Conservation (phyloP, 345 rosid genomes). For the Viola odorata region DNA sequence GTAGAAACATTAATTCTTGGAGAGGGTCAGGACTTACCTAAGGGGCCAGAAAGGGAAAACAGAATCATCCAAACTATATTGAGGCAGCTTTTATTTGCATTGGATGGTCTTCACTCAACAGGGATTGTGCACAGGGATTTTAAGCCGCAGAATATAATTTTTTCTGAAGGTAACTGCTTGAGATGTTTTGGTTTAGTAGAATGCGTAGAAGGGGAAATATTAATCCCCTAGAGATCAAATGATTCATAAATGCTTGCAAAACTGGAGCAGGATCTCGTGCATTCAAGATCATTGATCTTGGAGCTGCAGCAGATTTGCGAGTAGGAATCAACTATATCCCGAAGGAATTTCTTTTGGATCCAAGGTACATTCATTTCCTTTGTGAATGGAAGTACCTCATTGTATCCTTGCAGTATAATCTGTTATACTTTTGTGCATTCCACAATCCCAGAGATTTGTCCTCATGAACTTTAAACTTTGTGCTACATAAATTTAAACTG, state of each 20-base stretch:
- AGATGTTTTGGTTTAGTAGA: no score
- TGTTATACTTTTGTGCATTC: no score
- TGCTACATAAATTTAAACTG: no score
- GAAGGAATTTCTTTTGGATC: conserved; percentile 91
- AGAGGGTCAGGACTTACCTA: conserved; percentile 71
- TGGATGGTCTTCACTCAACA: conserved; percentile 96
- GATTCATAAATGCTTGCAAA: conserved; percentile 6
- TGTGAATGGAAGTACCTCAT: no score
- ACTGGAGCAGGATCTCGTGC: conserved; percentile 65
- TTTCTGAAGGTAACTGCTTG: conserved; percentile 73
- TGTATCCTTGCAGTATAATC: no score
- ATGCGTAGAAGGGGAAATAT: no score
- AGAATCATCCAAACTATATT: conserved; percentile 78
- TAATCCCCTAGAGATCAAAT: neutral
- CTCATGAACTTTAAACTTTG: no score
- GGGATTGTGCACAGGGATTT: conserved; percentile 95
- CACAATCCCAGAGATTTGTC: no score
- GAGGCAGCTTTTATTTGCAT: conserved; percentile 81
- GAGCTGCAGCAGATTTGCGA: conserved; percentile 95
- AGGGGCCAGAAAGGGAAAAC: conserved; percentile 82
- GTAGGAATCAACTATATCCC: conserved; percentile 97
- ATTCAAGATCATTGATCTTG: conserved; percentile 95
- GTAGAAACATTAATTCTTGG: conserved; percentile 81
- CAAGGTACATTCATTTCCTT: conserved; percentile 44
- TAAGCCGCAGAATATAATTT: conserved; percentile 88